Conservation (phyloP, 2,329 filamentous ascomycete species). For the Trichoderma pleuroti region DNA sequence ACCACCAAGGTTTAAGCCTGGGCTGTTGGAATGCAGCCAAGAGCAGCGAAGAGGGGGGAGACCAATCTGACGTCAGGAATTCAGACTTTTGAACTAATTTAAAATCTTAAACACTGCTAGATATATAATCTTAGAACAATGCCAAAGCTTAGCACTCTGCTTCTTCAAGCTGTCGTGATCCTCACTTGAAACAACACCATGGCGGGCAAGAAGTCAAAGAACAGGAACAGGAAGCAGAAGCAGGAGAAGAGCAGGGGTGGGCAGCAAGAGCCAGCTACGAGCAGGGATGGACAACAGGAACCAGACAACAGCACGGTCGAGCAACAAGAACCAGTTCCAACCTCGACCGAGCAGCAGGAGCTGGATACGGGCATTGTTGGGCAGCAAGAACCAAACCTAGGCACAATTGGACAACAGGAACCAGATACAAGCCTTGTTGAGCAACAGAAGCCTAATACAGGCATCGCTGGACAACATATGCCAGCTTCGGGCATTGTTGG, state of each 20-base stretch:
- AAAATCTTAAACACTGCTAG: neutral
- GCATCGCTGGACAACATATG: neutral
- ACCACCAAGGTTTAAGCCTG: neutral
- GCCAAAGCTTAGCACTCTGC: neutral
- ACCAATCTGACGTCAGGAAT: neutral
- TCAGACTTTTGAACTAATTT: neutral
- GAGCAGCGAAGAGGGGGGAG: neutral
- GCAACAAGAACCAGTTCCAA: neutral
- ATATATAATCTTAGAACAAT: neutral
- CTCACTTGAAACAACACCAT: neutral
- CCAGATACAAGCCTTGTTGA: neutral
- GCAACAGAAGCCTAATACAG: neutral
- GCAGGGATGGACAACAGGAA: neutral
- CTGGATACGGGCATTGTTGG: neutral
- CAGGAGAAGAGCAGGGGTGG: neutral
- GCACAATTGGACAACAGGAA: neutral
- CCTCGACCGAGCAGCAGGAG: neutral
- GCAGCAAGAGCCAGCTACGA: neutral
- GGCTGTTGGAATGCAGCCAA: neutral
- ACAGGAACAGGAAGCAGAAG: neutral
- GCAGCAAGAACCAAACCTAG: neutral
- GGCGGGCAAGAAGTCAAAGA: neutral
- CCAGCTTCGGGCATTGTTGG: neutral
- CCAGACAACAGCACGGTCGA: neutral
- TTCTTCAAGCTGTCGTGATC: neutral